Conservation (phyloP, 2,329 filamentous ascomycete genomes). For the Orbilia quercus region DNA sequence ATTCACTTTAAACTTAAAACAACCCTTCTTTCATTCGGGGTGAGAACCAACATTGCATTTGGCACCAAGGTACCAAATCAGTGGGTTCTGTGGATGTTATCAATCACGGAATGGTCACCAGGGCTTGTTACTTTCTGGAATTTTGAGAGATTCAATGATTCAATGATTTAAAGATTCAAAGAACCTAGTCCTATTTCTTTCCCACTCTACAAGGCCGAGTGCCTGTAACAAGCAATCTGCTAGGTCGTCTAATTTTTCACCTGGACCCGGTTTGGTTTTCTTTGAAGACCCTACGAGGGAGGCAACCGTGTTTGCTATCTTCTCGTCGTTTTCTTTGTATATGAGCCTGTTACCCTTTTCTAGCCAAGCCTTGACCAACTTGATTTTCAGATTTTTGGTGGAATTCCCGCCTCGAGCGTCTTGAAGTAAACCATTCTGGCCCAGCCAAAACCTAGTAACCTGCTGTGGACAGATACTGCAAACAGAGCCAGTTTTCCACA, state of each 20-base stretch:
- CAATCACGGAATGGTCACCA: no score
- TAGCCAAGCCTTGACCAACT: constrained; percentile 71
- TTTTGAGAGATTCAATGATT: no score
- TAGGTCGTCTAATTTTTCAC: constrained; percentile 80
- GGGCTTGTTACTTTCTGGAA: no score
- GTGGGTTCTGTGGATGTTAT: no score
- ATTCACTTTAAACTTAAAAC: no score
- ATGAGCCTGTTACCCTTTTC: constrained; percentile 57
- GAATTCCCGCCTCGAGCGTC: constrained; percentile 3
- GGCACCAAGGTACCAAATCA: no score
- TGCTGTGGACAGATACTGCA: constrained; percentile 43
- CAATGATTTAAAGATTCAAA: constrained; percentile 51
- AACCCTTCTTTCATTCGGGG: no score
- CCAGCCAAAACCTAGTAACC: constrained; percentile 44
- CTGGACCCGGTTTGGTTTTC: constrained; percentile 18
- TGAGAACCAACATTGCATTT: no score
- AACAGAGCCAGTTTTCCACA: constrained; percentile 62
- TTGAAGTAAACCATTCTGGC: constrained; percentile 14
- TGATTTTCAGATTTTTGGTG: constrained; percentile 68
- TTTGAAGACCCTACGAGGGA: constrained; percentile 50
- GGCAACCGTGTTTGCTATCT: constrained; percentile 57
- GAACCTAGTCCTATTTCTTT: constrained; percentile 68
- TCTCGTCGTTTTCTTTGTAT: constrained; percentile 37
- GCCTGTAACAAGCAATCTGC: constrained; percentile 83
- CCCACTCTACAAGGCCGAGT: constrained; percentile 80